Percentiles rank a stretch among this genome's conserved stretches.
Evolutionary conservation across 139 green algal genomes (phyloP).

Genomic region (Asterochloris erici): DNA sequence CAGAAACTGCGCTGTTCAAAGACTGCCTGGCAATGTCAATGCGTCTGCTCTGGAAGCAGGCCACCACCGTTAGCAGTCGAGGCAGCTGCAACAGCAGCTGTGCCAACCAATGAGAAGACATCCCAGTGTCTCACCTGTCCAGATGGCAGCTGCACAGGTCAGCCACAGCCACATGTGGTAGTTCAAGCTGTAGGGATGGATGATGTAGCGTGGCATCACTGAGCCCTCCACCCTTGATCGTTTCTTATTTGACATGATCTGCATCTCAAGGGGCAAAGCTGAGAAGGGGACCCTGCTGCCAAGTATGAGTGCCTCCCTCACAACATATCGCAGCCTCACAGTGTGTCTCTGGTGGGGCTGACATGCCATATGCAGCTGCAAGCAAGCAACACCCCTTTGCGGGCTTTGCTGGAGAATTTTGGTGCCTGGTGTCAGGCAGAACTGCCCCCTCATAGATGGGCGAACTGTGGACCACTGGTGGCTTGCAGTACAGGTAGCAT

Average conservation of each 20-base stretch:
- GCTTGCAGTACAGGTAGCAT: too few relatives aligned
- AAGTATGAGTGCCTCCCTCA: background rate
- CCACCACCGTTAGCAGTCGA: background rate
- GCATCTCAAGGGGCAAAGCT: background rate
- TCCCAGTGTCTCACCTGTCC: background rate
- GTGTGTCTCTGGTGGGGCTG: background rate
- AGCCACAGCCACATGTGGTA: background rate
- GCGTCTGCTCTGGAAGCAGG: background rate
- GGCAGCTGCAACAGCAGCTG: background rate
- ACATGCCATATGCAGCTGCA: background rate
- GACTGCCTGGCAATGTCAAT: background rate
- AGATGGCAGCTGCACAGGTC: background rate
- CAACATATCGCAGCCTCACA: background rate
- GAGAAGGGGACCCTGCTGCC: background rate
- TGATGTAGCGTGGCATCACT: conserved; percentile 2
- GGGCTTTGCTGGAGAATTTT: background rate
- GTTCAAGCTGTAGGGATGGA: conserved; percentile 7
- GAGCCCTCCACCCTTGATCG: conserved; percentile 2
- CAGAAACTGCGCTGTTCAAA: background rate
- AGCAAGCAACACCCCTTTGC: background rate
- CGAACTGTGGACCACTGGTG: too few relatives aligned
- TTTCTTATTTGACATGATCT: conserved; percentile 18
- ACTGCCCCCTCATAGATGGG: too few relatives aligned
- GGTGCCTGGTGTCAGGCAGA: too few relatives aligned
- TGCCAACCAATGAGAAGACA: background rate